Evolutionary conservation across 2,329 filamentous ascomycete genomes (phyloP), one percentile per base, ranked within the genome.

Genomic region (Monosporascus cannonballus): DNA sequence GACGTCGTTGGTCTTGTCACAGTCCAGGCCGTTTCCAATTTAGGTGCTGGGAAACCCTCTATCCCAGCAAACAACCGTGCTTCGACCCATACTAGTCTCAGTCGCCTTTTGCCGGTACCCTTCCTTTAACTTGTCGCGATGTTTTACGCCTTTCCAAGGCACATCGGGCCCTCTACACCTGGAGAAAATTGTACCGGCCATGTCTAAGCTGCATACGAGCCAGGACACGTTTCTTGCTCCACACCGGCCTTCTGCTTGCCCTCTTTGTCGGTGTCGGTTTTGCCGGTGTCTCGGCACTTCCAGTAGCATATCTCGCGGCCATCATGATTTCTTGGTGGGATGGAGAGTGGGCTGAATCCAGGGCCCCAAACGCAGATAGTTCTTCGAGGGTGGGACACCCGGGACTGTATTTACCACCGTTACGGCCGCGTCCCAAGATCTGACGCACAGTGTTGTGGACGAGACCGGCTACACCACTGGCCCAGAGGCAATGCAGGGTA

Each of bases 1-100:
- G 89, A 94, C 69, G 84, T 93, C 0, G 79, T 89, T 1, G 88
- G 87, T 0, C 71, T 93, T 9, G 81, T 92, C 7, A 87, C 93
- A 81, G 85, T 90, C 0, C 82, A 89, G 58, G 78, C 93, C 46
- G 85, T 94, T 22, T 80, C 85, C 0, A 85, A 84, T 47, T 72
- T 93, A 0, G 86, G 68, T 51, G 65, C 46, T 45, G 50, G 55
- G 8, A 39, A 20, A n/a, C 42, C 51, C 7, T 49, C n/a, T 17
- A 59, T 65, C 34, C 52, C 64, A 6, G 69, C n/a, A 73, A 0
- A 50, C 64, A 2, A 70, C 70, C 0, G 62, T 79, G 3, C 51
- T 81, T 11, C 65, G 78, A 18, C 73, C 75, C 3, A 51, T 81
- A 9, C 53, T 76, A 11, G 71, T 79, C 4, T 76, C 76, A 4